Evolutionary conservation across 129 eudicot genomes (phyloP).

Genomic region (Saposhnikovia divaricata): DNA sequence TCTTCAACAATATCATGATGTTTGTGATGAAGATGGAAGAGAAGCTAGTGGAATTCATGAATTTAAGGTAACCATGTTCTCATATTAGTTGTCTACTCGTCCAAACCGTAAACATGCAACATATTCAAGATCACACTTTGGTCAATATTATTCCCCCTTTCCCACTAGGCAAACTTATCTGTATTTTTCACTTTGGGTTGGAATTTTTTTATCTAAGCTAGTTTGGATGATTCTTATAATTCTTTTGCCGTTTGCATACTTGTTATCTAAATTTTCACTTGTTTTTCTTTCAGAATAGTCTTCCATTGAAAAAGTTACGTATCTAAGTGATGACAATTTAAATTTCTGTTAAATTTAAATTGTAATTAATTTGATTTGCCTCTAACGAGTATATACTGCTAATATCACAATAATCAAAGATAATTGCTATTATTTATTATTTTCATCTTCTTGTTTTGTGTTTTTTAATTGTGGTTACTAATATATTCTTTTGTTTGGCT

Average conservation of each 20-base stretch:
- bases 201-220: no score
- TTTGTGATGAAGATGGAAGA: constrained; percentile 17
- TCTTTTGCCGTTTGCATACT: no score
- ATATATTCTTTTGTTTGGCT: background rate
- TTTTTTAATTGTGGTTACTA: background rate
- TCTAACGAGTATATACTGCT: background rate
- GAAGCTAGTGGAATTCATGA: constrained; percentile 4
- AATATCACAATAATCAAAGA: no score
- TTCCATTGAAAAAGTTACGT: no score
- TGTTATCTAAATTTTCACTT: no score
- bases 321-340: no score
- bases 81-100: background rate
- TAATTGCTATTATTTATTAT: background rate
- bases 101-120: background rate
- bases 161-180: no score
- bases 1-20: constrained; percentile 23
- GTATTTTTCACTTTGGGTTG: no score
- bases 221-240: background rate
- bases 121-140: background rate
- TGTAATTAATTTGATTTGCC: background rate
- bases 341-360: no score
- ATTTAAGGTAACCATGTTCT: constrained; percentile 17
- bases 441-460: background rate
- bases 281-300: no score
- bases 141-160: no score